A percentile compares a stretch with the other conserved stretches of the same genome.
phyloP scores from a whole-genome alignment of 768 basidiomycete genomes.

The Hericium alpestre region DNA sequence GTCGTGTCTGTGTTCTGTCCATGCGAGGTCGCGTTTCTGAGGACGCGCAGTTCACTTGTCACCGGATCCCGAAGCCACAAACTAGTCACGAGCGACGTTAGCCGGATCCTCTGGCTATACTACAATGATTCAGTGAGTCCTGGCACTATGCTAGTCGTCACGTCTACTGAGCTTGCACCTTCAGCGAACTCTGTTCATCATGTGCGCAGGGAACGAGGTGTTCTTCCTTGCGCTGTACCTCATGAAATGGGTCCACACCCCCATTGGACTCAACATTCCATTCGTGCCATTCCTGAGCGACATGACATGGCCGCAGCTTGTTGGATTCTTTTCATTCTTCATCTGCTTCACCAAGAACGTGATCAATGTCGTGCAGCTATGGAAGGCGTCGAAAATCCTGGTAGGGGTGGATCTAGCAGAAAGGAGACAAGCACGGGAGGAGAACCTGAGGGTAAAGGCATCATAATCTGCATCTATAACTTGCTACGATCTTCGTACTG shows the following conservation, averaged over 20 bases:
- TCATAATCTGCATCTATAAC: neutral
- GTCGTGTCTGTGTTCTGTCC: slow-evolving; percentile 1
- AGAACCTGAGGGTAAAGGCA: slow-evolving; percentile 14
- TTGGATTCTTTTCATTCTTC: slow-evolving; percentile 53
- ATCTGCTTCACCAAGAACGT: slow-evolving; percentile 78
- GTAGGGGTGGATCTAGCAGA: slow-evolving; percentile 91
- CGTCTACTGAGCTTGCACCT: neutral
- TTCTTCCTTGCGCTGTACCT: slow-evolving; percentile 95
- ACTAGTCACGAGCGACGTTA: slow-evolving; percentile 83
- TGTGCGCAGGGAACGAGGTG: slow-evolving; percentile 91
- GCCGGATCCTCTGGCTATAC: slow-evolving; percentile 82
- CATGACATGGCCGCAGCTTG: slow-evolving; percentile 67
- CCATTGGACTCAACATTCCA: slow-evolving; percentile 33
- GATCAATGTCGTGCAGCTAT: slow-evolving; percentile 92
- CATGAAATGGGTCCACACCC: slow-evolving; percentile 70
- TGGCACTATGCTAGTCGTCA: neutral
- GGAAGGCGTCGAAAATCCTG: slow-evolving; percentile 94
- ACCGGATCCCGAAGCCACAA: slow-evolving; percentile 94
- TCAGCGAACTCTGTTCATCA: slow-evolving; percentile 78
- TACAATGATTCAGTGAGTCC: slow-evolving; percentile 82
- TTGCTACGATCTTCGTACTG: neutral
- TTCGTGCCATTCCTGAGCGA: slow-evolving; percentile 23
- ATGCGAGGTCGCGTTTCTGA: neutral
- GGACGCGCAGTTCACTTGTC: slow-evolving; percentile 63
- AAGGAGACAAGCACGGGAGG: slow-evolving; percentile 53